Conservation (phyloP, 495 filamentous ascomycete species). For the Penicillium salamii region DNA sequence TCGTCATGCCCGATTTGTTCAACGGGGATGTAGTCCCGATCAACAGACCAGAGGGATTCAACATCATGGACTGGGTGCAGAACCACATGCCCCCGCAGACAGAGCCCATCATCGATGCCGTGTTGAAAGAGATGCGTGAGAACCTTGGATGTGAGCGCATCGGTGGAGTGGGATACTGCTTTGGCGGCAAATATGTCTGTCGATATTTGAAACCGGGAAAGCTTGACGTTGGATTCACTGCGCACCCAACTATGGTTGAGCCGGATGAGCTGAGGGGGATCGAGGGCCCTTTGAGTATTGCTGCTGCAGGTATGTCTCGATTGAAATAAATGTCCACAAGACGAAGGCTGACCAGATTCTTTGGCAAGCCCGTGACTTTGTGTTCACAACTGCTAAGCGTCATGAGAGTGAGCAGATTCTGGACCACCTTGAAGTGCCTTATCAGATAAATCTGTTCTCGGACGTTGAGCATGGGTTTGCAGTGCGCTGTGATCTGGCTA, state of each 20-base stretch:
- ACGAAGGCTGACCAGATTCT: too few relatives aligned
- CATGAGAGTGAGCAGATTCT: constrained; percentile 53
- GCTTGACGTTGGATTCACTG: constrained; percentile 60
- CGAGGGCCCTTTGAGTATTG: constrained; percentile 64
- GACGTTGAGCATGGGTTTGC: constrained; percentile 73
- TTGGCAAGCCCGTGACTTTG: constrained; percentile 41
- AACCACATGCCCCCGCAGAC: constrained; percentile 55
- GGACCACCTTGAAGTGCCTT: constrained; percentile 54
- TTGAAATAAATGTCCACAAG: constrained; percentile 11
- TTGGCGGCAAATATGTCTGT: constrained; percentile 58
- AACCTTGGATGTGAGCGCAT: constrained; percentile 56
- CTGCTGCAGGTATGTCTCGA: constrained; percentile 60
- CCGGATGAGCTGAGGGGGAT: constrained; percentile 67
- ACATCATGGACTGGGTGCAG: constrained; percentile 28
- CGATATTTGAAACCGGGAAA: constrained; percentile 35
- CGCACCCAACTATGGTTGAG: constrained; percentile 70
- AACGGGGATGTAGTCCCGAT: constrained; percentile 32
- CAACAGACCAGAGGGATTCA: constrained; percentile 24
- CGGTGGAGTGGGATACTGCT: constrained; percentile 75
- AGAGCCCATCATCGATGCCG: constrained; percentile 56
- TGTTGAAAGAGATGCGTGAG: constrained; percentile 52
- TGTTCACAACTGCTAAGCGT: constrained; percentile 67
- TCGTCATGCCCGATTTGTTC: constrained; percentile 59
- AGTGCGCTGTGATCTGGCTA: constrained; percentile 56
- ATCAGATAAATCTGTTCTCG: constrained; percentile 72